These are phyloP conservation scores for Erucastrum elatum DNA, from an alignment of 345 rosid species.

Conservation along the genomic window DNA sequence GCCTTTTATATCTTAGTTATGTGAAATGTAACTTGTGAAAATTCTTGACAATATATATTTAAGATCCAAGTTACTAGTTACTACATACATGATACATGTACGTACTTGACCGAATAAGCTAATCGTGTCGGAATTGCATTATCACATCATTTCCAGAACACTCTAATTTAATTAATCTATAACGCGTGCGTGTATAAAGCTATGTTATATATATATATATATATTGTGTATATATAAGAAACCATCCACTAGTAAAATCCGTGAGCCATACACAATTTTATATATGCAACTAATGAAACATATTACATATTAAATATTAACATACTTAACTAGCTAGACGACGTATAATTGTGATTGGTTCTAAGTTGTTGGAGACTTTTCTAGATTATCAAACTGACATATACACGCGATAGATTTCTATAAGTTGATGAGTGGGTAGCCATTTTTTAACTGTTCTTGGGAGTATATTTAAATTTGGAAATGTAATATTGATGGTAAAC, in stretches of 20 bases:
- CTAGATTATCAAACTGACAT: constrained; percentile 1
- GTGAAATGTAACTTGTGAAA: constrained; percentile 18
- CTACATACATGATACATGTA: not conserved
- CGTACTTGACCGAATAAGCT: constrained; percentile 9
- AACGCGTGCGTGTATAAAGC: not conserved
- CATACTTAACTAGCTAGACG: not conserved
- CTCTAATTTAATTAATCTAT: not conserved
- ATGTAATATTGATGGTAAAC: constrained; percentile 11
- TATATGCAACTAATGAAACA: not conserved
- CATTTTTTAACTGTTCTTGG: constrained; percentile 5
- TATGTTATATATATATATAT: not conserved
- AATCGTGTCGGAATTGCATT: constrained; percentile 6
- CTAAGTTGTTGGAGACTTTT: constrained; percentile 10
- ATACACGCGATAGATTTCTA: constrained; percentile 15
- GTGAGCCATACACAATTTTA: not conserved
- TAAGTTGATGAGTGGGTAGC: constrained; percentile 32
- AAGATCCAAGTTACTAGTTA: not conserved
- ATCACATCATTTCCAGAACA: constrained; percentile 14
- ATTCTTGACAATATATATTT: constrained; percentile 19
- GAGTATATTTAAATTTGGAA: constrained; percentile 24
- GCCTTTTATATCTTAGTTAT: not conserved
- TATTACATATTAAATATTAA: not conserved
- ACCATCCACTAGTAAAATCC: constrained; percentile 1
- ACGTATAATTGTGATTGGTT: constrained; percentile 7
- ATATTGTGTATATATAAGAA: not conserved